These are phyloP conservation scores for Prosopis cineraria DNA, from an alignment of 306 rosid genomes.

Conservation along the genomic window DNA sequence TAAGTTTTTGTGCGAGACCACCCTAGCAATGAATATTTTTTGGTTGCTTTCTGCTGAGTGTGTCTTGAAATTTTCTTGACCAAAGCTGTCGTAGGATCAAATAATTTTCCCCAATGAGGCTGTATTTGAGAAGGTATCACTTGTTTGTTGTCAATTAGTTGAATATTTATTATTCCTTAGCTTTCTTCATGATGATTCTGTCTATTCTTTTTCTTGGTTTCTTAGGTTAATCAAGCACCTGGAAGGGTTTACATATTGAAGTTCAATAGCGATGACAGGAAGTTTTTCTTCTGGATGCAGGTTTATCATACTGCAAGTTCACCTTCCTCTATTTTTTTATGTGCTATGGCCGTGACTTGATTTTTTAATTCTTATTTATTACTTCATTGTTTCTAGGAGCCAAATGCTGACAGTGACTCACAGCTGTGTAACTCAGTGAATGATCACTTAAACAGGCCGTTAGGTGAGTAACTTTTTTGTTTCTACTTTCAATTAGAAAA, in stretches of 20 bases:
- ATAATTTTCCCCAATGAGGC: conserved; percentile 95
- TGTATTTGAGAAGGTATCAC: conserved; percentile 80
- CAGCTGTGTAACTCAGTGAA: conserved; percentile 74
- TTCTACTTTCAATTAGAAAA: conserved; percentile 2
- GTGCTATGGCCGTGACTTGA: neutral
- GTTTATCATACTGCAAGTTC: conserved; percentile 43
- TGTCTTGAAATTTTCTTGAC: conserved; percentile 56
- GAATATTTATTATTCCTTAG: conserved; percentile 18
- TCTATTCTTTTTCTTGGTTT: conserved; percentile 30
- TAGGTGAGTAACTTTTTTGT: conserved; percentile 51
- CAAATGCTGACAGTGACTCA: conserved; percentile 68
- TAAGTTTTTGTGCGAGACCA: neutral
- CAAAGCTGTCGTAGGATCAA: conserved; percentile 69
- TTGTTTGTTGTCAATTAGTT: conserved; percentile 23
- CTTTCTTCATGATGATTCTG: conserved; percentile 23
- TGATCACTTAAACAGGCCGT: conserved; percentile 70
- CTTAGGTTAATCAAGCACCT: conserved; percentile 81
- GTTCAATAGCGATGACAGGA: conserved; percentile 80
- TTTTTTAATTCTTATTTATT: conserved; percentile 23
- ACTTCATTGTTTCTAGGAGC: conserved; percentile 61
- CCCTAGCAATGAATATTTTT: conserved; percentile 1
- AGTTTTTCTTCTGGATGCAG: conserved; percentile 97
- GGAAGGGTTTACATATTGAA: conserved; percentile 92
- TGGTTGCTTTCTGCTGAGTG: conserved; percentile 24
- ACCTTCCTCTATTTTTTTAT: neutral